Percentiles rank a stretch among this genome's conserved stretches.
Conservation (phyloP, 2,329 filamentous ascomycete genomes). For the Microsporum canis region DNA sequence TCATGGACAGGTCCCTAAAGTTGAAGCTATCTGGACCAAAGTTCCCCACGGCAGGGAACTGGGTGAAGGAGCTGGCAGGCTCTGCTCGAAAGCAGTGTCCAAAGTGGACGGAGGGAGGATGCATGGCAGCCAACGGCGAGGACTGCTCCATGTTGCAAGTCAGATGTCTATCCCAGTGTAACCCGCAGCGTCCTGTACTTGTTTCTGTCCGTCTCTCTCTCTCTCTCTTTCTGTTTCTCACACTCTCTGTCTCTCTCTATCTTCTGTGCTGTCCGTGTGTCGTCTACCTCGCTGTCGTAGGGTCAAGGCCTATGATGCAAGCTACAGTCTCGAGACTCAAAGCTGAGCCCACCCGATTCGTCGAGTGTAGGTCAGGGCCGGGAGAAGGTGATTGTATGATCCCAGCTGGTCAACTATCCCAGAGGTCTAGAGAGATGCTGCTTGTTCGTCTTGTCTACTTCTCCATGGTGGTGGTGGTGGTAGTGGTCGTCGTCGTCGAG, state of each 20-base stretch:
- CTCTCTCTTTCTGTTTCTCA: neutral
- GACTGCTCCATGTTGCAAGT: conserved; percentile 66
- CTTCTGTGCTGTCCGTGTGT: no score
- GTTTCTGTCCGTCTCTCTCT: neutral
- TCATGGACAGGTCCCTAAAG: conserved; percentile 65
- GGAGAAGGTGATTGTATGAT: no score
- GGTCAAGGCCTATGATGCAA: no score
- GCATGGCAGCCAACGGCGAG: conserved; percentile 87
- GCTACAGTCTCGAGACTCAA: no score
- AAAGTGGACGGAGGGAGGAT: conserved; percentile 54
- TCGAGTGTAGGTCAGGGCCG: no score
- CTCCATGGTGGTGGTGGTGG: neutral
- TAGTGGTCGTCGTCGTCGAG: neutral
- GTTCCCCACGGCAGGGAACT: conserved; percentile 42
- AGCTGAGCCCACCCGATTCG: no score
- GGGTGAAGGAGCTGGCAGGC: conserved; percentile 41
- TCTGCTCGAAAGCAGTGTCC: conserved; percentile 53
- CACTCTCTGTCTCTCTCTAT: no score
- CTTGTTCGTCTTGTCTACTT: no score
- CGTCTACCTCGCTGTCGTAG: no score
- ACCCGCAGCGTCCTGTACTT: neutral
- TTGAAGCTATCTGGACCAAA: conserved; percentile 59
- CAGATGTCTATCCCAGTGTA: conserved; percentile 5
- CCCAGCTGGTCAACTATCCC: no score
- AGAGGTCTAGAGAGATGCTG: no score